phyloP scores from a whole-genome alignment of 495 filamentous ascomycete species.

The Aspergillus heteromorphus region DNA sequence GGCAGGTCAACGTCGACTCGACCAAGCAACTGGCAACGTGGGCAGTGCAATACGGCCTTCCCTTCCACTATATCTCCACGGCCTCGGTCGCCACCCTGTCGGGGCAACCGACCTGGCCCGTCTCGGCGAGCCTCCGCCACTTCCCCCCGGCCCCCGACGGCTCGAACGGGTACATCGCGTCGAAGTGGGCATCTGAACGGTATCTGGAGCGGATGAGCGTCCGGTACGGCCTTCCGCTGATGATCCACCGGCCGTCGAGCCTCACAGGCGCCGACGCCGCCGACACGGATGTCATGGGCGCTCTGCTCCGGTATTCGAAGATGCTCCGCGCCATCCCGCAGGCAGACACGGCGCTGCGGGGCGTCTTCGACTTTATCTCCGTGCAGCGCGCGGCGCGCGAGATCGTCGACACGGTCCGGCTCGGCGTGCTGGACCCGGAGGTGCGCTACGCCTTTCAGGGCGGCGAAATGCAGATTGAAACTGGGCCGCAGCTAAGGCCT shows the following conservation, averaged over 20 bases:
- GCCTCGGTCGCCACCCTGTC: conserved; percentile 6
- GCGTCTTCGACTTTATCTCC: background rate
- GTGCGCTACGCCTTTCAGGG: background rate
- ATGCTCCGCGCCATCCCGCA: background rate
- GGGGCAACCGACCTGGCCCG: background rate
- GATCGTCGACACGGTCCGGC: background rate
- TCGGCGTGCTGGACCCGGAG: no score
- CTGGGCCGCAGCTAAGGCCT: background rate
- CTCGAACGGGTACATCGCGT: conserved; percentile 32
- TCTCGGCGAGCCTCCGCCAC: background rate
- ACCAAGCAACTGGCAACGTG: conserved; percentile 13
- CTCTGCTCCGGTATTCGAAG: background rate
- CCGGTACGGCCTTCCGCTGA: conserved; percentile 17
- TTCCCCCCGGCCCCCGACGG: background rate
- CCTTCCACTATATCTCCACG: conserved; percentile 40
- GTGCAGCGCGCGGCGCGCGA: background rate
- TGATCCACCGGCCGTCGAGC: conserved; percentile 9
- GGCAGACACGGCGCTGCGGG: background rate
- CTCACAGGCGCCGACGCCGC: conserved; percentile 11
- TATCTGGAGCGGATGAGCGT: conserved; percentile 25
- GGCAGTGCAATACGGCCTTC: background rate
- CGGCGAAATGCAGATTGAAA: background rate
- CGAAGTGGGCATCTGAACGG: conserved; percentile 44
- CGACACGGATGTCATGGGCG: conserved; percentile 7
- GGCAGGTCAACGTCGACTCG: conserved; percentile 25